Base-by-base conservation (phyloP, 2,329 filamentous ascomycete genomes). In the Colletotrichum sp. region DNA sequence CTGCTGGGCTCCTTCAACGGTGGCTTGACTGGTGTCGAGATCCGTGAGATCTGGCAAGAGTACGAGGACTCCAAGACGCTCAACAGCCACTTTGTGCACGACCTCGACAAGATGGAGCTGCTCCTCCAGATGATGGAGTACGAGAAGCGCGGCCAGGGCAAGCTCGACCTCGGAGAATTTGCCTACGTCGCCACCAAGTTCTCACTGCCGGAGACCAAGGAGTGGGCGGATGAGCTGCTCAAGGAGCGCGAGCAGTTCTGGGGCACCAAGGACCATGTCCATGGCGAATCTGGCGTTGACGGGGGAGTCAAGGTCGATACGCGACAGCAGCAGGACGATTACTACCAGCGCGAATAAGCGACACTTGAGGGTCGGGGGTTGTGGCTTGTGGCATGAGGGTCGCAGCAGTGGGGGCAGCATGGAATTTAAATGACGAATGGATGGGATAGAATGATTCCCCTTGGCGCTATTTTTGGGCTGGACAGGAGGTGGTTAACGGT, bases 51-150 rank as follows among this genome's bases (percentile, higher is more conserved):
- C 65, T 99, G 97, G 95, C 93, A 97, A 80, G 97, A 99, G 84
- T 99, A 99, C 81, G 97, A 99, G 84, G 95, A 97, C 78, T 92
- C 92, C 21, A 80, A 93, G 85, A 98, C 97, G 11, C 85, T 93
- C 16, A 96, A 99, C 82, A 94, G 93, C 78, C 88, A 92, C 75
- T 98, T 96, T 76, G 97, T 99, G 57, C 97, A 99, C 82, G 97
- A 99, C 82, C 91, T 99, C 73, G 97, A 99, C 85, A 98, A 98
- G 91, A 92, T 99, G 83, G 97, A 99, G 86, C 87, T 99, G 77
- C 85, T 99, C 75, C 86, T 98, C 80, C 97, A 99, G 86, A 98
- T 98, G 94, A 87, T 98, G 34, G 97, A 99, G 84, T 99, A 99
- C 81, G 97, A 99, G 89, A 93, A 93, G 79, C 85, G 88, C 15